Conservation (phyloP, 768 basidiomycete genomes). For the Roridomyces roridus region DNA sequence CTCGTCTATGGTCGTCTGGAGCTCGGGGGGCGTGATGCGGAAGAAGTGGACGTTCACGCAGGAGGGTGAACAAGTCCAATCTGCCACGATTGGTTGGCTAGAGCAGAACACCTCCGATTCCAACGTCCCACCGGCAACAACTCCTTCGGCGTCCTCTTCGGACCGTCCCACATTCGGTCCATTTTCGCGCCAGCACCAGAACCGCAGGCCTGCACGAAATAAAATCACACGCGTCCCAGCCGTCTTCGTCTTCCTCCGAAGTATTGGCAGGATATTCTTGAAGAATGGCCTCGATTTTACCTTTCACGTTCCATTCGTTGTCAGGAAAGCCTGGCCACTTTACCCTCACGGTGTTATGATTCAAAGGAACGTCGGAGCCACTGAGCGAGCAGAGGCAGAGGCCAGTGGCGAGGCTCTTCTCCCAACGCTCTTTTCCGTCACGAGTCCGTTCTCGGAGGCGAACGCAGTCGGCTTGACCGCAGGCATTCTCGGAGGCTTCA, state of each 20-base stretch:
- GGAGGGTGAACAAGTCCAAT: constrained; percentile 77
- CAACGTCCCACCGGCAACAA: constrained; percentile 18
- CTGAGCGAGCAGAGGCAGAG: constrained; percentile 70
- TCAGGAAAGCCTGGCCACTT: constrained; percentile 79
- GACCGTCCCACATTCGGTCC: constrained; percentile 60
- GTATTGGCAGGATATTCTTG: constrained; percentile 73
- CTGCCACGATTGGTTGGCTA: constrained; percentile 79
- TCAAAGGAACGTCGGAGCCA: constrained; percentile 71
- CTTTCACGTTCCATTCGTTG: constrained; percentile 81
- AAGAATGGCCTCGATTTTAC: constrained; percentile 77
- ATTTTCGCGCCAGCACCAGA: constrained; percentile 51
- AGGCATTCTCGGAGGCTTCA: constrained; percentile 59
- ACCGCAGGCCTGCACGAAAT: constrained; percentile 43
- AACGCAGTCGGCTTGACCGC: constrained; percentile 71
- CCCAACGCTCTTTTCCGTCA: constrained; percentile 84
- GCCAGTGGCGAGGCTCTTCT: constrained; percentile 69
- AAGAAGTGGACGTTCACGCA: constrained; percentile 79
- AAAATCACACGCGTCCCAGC: constrained; percentile 53
- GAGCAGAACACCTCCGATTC: constrained; percentile 50
- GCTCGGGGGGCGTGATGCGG: constrained; percentile 68
- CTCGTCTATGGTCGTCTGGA: constrained; percentile 63
- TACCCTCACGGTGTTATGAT: constrained; percentile 82
- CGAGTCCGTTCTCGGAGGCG: constrained; percentile 78
- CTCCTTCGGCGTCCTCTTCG: constrained; percentile 32
- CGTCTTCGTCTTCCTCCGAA: constrained; percentile 80